phyloP scores from a whole-genome alignment of 2,329 filamentous ascomycete species.

The Pseudocercospora musae region DNA sequence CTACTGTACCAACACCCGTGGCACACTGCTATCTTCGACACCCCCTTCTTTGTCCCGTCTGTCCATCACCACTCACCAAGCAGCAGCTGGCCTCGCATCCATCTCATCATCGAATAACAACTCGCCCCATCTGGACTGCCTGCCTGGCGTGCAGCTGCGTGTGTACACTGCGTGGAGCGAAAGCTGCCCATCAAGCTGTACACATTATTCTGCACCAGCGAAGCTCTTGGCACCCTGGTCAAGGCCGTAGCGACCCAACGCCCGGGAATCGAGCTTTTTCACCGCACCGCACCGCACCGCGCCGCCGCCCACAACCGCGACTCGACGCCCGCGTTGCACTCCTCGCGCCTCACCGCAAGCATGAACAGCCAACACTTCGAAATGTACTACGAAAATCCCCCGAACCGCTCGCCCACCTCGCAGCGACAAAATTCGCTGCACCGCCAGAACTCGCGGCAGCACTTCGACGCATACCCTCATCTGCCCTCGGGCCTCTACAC shows the following conservation, averaged over 20 bases:
- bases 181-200: not conserved
- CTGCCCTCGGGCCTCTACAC: slow-evolving; percentile 67
- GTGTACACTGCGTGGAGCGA: too few relatives aligned
- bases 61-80: slow-evolving; percentile 6
- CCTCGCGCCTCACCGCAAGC: slow-evolving; percentile 11
- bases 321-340: slow-evolving; percentile 10
- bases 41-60: slow-evolving; percentile 15
- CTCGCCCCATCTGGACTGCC: not conserved
- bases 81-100: not conserved
- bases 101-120: not conserved
- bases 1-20: slow-evolving; percentile 1
- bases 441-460: slow-evolving; percentile 69
- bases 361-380: slow-evolving; percentile 46
- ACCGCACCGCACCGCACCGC: not conserved
- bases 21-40: slow-evolving; percentile 7
- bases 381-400: slow-evolving; percentile 70
- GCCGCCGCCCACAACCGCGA: not conserved
- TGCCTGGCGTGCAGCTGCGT: not conserved
- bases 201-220: not conserved
- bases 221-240: slow-evolving; percentile 1
- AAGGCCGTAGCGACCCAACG: not conserved
- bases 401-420: slow-evolving; percentile 66
- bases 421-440: slow-evolving; percentile 64
- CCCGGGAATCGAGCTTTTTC: not conserved
- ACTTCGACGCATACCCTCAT: slow-evolving; percentile 68